Evolutionary conservation across 1,139 yeast species (phyloP).

Genomic region (Pichia sp.): DNA sequence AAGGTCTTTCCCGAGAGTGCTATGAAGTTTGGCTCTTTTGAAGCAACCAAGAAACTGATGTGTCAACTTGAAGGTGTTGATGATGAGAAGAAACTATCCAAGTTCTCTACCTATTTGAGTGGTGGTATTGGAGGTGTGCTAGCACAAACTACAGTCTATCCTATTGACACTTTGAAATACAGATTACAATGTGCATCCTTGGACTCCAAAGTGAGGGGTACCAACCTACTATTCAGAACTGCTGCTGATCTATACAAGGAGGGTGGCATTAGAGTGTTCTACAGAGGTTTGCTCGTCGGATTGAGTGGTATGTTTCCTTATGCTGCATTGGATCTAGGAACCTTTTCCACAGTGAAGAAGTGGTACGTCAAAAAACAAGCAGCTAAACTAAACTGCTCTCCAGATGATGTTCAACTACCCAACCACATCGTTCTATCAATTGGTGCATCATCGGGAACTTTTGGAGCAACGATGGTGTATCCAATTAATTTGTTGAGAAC

Average conservation of each 20-base stretch:
- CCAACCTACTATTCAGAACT: constrained; percentile 53
- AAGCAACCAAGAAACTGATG: constrained; percentile 69
- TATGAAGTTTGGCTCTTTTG: constrained; percentile 94
- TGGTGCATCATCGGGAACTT: constrained; percentile 93
- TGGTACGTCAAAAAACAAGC: constrained; percentile 68
- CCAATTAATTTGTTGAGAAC: constrained; percentile 89
- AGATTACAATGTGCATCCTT: constrained; percentile 72
- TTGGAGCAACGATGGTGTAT: constrained; percentile 93
- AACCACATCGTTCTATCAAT: constrained; percentile 75
- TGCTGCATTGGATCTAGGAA: constrained; percentile 93
- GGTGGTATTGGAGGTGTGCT: constrained; percentile 97
- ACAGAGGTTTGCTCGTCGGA: constrained; percentile 84
- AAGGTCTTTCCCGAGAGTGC: constrained; percentile 98
- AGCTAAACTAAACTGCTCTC: constrained; percentile 35
- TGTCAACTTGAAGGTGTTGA: constrained; percentile 73
- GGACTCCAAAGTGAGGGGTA: constrained; percentile 53
- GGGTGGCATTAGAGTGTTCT: constrained; percentile 74
- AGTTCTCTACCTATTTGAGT: constrained; percentile 74
- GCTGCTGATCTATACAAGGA: constrained; percentile 70
- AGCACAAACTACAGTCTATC: constrained; percentile 89
- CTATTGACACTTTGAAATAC: constrained; percentile 92
- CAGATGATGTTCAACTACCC: constrained; percentile 66
- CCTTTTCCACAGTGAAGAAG: constrained; percentile 78
- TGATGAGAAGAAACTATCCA: constrained; percentile 67
- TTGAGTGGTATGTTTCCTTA: constrained; percentile 93